These are phyloP conservation scores for Arachis hypogaea DNA, from an alignment of 306 rosid species.

Conservation along the genomic window DNA sequence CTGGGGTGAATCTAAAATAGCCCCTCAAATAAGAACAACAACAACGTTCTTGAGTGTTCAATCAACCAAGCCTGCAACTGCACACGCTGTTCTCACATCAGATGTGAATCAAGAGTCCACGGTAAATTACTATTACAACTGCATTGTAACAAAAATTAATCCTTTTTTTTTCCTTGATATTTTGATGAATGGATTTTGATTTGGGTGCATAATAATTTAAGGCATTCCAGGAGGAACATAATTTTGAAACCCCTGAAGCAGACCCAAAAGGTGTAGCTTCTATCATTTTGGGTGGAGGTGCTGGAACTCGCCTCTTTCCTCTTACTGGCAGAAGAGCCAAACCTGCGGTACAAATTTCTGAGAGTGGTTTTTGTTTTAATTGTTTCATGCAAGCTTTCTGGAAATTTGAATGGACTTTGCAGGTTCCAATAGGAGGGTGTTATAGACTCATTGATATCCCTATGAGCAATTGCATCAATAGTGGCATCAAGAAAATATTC, in stretches of 20 bases:
- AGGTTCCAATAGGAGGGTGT: conserved; percentile 96
- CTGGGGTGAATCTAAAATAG: conserved; percentile 57
- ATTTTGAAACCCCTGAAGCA: conserved; percentile 54
- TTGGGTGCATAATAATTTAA: conserved; percentile 33
- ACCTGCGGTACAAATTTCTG: conserved; percentile 64
- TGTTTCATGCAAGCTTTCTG: not conserved
- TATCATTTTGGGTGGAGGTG: conserved; percentile 91
- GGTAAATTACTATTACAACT: conserved; percentile 42
- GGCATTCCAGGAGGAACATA: conserved; percentile 52
- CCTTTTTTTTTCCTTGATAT: no score
- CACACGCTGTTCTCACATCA: conserved; percentile 58
- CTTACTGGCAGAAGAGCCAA: conserved; percentile 89
- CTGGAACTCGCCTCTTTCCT: conserved; percentile 92
- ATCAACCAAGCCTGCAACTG: conserved; percentile 42
- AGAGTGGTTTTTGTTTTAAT: not conserved
- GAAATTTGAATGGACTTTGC: conserved; percentile 23
- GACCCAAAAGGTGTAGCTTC: conserved; percentile 88
- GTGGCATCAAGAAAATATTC: conserved; percentile 88
- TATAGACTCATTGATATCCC: conserved; percentile 92
- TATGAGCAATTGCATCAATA: conserved; percentile 93
- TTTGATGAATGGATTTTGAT: not conserved
- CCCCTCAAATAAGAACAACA: conserved; percentile 31
- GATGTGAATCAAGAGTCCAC: conserved; percentile 48
- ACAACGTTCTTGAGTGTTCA: conserved; percentile 42
- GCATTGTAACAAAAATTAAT: no score